A percentile compares a stretch with the other conserved stretches of the same genome.
Evolutionary conservation across 1,284 basidiomycete species (phyloP).

Genomic region (Apiotrichum akiyoshidainum): DNA sequence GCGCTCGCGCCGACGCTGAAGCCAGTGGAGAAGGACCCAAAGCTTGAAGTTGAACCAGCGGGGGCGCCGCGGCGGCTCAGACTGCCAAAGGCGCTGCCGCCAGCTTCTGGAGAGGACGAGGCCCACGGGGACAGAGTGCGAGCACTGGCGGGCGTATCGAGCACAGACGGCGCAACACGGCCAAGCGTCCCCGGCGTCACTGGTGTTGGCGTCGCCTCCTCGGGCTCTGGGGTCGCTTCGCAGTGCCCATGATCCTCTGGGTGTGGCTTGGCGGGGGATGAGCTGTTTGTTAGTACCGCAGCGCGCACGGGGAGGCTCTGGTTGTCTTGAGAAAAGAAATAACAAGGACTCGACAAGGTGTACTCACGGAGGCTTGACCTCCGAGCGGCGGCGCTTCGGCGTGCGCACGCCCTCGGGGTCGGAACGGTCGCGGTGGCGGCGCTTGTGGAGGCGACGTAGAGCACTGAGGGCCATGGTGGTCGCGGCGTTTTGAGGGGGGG

Average conservation of each 20-base stretch:
- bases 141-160: constrained; percentile 1
- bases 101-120: not conserved
- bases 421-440: not conserved
- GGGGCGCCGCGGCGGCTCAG: no score
- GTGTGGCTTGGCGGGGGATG: not conserved
- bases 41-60: no score
- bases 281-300: not conserved
- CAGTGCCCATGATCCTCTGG: no score
- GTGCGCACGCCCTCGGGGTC: not conserved
- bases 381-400: not conserved
- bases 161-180: not conserved
- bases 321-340: not conserved
- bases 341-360: not conserved
- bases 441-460: not conserved
- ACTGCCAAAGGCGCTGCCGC: not conserved
- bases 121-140: constrained; percentile 5
- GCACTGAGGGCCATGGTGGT: not conserved
- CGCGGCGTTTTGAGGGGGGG: no score
- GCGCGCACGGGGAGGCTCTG: no score
- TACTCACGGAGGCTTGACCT: not conserved
- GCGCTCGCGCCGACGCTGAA: no score
- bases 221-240: no score
- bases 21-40: no score
- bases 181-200: not conserved
- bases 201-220: not conserved